A percentile compares a stretch with the other conserved stretches of the same genome.
These are phyloP conservation scores for Wickerhamiella parazyma DNA, from an alignment of 805 yeast genomes.

Conservation along the genomic window DNA sequence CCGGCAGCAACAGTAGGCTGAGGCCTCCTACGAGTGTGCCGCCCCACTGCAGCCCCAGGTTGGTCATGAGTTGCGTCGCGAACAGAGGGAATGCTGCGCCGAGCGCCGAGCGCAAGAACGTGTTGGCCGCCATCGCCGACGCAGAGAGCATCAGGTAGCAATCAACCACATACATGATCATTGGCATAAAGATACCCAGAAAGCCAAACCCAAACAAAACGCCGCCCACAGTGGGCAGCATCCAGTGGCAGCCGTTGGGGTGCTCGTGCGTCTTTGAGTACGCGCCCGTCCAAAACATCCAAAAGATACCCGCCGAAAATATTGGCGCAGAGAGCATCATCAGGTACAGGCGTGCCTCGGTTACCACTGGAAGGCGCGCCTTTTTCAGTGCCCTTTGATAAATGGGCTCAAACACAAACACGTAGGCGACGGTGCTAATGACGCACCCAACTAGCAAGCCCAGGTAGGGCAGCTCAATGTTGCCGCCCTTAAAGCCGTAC, in stretches of 20 bases:
- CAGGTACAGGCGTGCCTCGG: conserved; percentile 69
- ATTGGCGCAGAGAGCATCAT: conserved; percentile 57
- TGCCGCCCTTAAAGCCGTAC: conserved; percentile 50
- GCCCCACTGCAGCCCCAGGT: conserved; percentile 67
- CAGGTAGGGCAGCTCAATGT: conserved; percentile 64
- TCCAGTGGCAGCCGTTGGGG: conserved; percentile 67
- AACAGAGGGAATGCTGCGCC: conserved; percentile 65
- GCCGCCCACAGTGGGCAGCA: conserved; percentile 60
- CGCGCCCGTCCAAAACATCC: conserved; percentile 84
- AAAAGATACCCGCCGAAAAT: conserved; percentile 67
- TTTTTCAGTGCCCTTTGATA: conserved; percentile 35
- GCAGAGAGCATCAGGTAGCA: conserved; percentile 60
- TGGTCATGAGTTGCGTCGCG: conserved; percentile 53
- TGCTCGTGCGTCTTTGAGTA: conserved; percentile 44
- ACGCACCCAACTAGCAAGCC: conserved; percentile 61
- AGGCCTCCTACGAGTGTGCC: conserved; percentile 57
- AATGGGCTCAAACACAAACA: conserved; percentile 39
- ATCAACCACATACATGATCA: conserved; percentile 61
- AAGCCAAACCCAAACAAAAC: conserved; percentile 54
- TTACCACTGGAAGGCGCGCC: conserved; percentile 44
- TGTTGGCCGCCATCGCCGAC: conserved; percentile 62
- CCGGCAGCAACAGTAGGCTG: conserved; percentile 43
- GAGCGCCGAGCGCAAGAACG: conserved; percentile 50
- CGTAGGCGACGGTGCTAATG: conserved; percentile 40
- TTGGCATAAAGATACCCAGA: conserved; percentile 50